These are phyloP conservation scores for Acacia crassicarpa DNA, from an alignment of 306 rosid species.

Conservation along the genomic window DNA sequence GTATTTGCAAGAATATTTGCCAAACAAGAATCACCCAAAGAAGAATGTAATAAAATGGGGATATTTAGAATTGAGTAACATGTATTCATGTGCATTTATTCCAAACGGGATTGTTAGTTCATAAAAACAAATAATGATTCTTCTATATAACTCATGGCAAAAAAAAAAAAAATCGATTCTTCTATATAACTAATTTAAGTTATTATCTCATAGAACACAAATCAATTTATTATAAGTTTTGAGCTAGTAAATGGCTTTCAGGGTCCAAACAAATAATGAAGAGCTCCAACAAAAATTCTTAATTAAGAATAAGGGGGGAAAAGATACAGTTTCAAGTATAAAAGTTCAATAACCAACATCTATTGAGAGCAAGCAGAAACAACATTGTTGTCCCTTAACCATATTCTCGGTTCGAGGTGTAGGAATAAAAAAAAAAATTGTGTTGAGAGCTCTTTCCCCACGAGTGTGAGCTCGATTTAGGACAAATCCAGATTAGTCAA, in stretches of 20 bases:
- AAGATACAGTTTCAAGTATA: background rate
- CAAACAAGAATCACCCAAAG: background rate
- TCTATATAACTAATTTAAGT: background rate
- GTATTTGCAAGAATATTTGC: background rate
- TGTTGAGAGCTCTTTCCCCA: too few species aligned
- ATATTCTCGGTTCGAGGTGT: too few species aligned
- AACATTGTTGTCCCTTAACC: too few species aligned
- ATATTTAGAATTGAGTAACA: background rate
- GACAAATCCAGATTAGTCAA: too few species aligned
- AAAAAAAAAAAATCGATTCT: too few species aligned
- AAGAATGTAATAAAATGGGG: background rate
- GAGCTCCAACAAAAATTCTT: background rate
- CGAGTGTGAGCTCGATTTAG: too few species aligned
- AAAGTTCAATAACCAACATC: background rate
- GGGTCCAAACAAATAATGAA: background rate
- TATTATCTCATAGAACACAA: background rate
- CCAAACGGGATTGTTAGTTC: background rate
- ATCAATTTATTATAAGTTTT: background rate
- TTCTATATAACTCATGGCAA: background rate
- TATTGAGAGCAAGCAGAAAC: too few species aligned
- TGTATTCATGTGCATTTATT: background rate
- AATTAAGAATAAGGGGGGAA: background rate
- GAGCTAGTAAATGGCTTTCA: background rate
- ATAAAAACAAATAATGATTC: background rate
- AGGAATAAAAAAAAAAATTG: too few species aligned